Percentiles rank a stretch among this genome's conserved stretches.
Conservation (phyloP, 2,329 filamentous ascomycete genomes). For the Neopestalotiopsis sp. region DNA sequence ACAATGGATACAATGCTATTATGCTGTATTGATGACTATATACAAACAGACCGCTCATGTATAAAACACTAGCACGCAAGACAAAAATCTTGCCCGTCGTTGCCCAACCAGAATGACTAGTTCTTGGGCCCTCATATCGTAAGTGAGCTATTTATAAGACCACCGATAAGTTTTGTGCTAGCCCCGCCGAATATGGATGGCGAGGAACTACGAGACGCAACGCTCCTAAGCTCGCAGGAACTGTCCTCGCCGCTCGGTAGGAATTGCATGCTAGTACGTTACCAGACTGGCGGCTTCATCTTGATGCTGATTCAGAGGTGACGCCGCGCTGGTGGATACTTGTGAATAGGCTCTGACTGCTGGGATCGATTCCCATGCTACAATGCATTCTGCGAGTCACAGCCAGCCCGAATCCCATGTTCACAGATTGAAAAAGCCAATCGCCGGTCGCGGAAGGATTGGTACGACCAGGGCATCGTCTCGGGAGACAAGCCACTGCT, state of each 20-base stretch:
- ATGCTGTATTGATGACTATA: neutral
- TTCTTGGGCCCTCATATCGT: neutral
- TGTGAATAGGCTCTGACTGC: neutral
- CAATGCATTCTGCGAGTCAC: conserved; percentile 14
- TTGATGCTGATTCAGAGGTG: neutral
- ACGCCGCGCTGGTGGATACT: conserved; percentile 4
- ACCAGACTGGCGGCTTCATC: neutral
- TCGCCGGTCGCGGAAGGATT: neutral
- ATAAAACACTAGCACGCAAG: conserved; percentile 1
- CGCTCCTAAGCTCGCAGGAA: conserved; percentile 3
- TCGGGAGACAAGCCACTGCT: neutral
- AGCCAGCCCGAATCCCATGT: neutral
- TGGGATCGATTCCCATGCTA: neutral
- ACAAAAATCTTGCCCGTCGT: conserved; percentile 5
- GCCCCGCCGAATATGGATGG: neutral
- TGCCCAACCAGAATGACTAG: conserved; percentile 3
- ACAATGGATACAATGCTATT: neutral
- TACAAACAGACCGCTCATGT: neutral
- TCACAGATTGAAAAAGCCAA: conserved; percentile 3
- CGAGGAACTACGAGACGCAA: neutral
- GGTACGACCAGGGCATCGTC: neutral
- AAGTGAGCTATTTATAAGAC: conserved; percentile 10
- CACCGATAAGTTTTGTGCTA: conserved; percentile 2
- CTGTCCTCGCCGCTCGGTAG: conserved; percentile 1
- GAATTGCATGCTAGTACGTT: neutral